Conservation (phyloP, 73 alveolate species). For the Durusdinium trenchii region DNA sequence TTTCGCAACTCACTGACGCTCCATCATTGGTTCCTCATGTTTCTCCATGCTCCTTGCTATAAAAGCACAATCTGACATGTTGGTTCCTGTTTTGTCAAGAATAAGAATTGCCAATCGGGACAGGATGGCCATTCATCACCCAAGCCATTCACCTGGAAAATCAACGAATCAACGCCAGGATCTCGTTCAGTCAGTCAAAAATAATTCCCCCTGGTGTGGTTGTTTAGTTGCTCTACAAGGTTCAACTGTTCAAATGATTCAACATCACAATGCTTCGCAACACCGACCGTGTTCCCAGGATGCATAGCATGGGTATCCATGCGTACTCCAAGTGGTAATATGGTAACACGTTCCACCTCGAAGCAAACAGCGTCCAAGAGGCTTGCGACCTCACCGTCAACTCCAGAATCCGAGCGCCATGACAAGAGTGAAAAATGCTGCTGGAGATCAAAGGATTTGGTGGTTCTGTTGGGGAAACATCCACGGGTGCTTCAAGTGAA, state of each 20-base stretch:
- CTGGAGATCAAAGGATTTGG: too few relatives aligned
- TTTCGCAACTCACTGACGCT: not conserved
- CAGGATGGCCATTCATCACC: constrained; percentile 75
- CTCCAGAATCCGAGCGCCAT: not conserved
- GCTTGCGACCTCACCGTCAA: constrained; percentile 51
- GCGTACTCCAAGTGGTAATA: too few relatives aligned
- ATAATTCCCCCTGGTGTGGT: too few relatives aligned
- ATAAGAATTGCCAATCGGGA: not conserved
- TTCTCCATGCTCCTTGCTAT: not conserved
- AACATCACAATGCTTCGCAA: not conserved
- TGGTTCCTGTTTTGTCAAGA: not conserved
- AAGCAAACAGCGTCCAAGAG: constrained; percentile 71
- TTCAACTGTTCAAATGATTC: not conserved
- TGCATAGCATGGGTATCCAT: too few relatives aligned
- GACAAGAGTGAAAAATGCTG: not conserved
- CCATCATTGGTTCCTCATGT: not conserved
- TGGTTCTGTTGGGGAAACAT: not conserved
- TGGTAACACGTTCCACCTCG: not conserved
- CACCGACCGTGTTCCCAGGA: too few relatives aligned
- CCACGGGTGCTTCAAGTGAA: not conserved
- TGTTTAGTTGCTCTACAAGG: not conserved
- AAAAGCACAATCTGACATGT: not conserved
- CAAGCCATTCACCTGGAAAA: constrained; percentile 34
- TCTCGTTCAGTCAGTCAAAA: too few relatives aligned
- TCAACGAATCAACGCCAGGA: too few relatives aligned